These are phyloP conservation scores for Boletus insuetus DNA, from an alignment of 768 basidiomycete genomes.

Conservation along the genomic window DNA sequence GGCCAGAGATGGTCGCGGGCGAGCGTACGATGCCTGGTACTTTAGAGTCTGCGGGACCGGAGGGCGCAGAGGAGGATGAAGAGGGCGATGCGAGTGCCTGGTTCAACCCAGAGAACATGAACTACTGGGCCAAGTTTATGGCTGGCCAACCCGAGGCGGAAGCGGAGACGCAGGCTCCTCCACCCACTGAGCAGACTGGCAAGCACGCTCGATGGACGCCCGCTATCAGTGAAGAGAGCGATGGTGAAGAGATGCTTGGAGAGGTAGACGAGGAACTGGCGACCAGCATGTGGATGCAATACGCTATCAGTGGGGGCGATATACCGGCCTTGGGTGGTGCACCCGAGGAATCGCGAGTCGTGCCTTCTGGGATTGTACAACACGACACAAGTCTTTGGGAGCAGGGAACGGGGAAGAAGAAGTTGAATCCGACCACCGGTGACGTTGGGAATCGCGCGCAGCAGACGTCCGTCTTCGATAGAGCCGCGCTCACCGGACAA, in stretches of 20 bases:
- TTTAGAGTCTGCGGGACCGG: neutral
- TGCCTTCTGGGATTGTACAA: slow-evolving; percentile 4
- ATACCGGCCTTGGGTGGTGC: slow-evolving; percentile 9
- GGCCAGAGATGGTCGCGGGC: neutral
- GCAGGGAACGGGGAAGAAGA: slow-evolving; percentile 23
- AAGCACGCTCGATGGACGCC: slow-evolving; percentile 30
- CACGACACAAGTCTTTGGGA: slow-evolving; percentile 19
- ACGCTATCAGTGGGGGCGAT: slow-evolving; percentile 27
- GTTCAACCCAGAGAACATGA: slow-evolving; percentile 23
- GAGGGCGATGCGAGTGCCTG: slow-evolving; percentile 21
- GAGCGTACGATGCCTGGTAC: slow-evolving; percentile 6
- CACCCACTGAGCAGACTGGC: slow-evolving; percentile 6
- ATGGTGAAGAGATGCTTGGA: slow-evolving; percentile 22
- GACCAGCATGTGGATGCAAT: slow-evolving; percentile 29
- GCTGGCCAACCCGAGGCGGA: slow-evolving; percentile 14
- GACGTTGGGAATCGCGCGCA: slow-evolving; percentile 25
- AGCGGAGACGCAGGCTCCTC: neutral
- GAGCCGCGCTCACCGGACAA: slow-evolving; percentile 26
- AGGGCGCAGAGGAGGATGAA: slow-evolving; percentile 16
- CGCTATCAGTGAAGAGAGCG: slow-evolving; percentile 12
- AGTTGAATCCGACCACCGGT: slow-evolving; percentile 9
- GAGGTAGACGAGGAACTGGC: slow-evolving; percentile 17
- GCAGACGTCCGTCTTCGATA: slow-evolving; percentile 25
- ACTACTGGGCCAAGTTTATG: slow-evolving; percentile 32
- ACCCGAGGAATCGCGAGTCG: slow-evolving; percentile 1